Percentiles rank a stretch among this genome's conserved stretches.
These are phyloP conservation scores for cucumber (Cucumis sativus) DNA, from an alignment of 306 rosid species.

Conservation along the genomic window Cucumber_9930_V3 NC_026656.2:20373501-20374000, in stretches of 20 bases:
- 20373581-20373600: constrained; percentile 76
- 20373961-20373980: constrained; percentile 45
- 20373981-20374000: constrained; percentile 27
- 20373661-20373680: constrained; percentile 80
- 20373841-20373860: constrained; percentile 44
- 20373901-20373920: constrained; percentile 57
- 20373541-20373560: constrained; percentile 85
- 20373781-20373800: constrained; percentile 58
- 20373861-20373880: constrained; percentile 68
- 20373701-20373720: constrained; percentile 86
- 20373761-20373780: constrained; percentile 56
- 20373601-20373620: constrained; percentile 67
- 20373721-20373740: constrained; percentile 77
- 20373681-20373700: constrained; percentile 95
- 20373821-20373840: constrained; percentile 45
- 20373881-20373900: constrained; percentile 56
- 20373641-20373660: constrained; percentile 90
- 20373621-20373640: constrained; percentile 98
- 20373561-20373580: constrained; percentile 89
- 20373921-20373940: constrained; percentile 46
- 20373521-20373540: constrained; percentile 64
- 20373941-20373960: constrained; percentile 54
- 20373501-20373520: background rate
- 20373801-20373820: constrained; percentile 59
- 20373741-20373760: constrained; percentile 67